Conservation (phyloP, 768 basidiomycete genomes). For the Termitomyces sp. region DNA sequence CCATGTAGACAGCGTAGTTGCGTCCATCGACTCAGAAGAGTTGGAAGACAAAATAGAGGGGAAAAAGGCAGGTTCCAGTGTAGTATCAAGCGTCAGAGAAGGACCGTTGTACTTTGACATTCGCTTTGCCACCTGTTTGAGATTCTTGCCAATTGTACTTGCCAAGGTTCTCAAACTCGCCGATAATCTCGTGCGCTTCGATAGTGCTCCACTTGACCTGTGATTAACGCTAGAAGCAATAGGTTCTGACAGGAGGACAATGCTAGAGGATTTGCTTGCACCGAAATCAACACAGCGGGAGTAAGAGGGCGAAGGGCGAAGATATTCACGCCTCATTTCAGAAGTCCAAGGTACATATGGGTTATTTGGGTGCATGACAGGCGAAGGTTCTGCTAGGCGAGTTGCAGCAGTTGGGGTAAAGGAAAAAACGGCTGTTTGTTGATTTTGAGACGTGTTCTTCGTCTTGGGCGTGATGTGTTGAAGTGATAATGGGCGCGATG, state of each 20-base stretch:
- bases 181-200: conserved; percentile 23
- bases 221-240: neutral
- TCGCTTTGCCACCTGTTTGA: conserved; percentile 21
- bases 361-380: conserved; percentile 48
- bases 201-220: neutral
- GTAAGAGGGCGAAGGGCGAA: conserved; percentile 35
- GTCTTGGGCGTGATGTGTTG: neutral
- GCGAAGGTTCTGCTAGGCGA: conserved; percentile 19
- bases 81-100: neutral
- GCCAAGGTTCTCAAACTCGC: conserved; percentile 30
- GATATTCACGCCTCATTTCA: conserved; percentile 39
- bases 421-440: neutral
- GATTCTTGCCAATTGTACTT: conserved; percentile 23
- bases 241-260: conserved; percentile 17
- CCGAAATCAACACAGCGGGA: conserved; percentile 29
- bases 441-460: conserved; percentile 2
- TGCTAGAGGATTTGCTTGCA: conserved; percentile 32
- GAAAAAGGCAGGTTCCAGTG: conserved; percentile 7
- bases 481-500: neutral
- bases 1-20: conserved; percentile 27
- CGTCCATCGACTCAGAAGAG: conserved; percentile 24
- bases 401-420: neutral
- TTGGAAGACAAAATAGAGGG: conserved; percentile 11
- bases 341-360: conserved; percentile 53
- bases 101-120: conserved; percentile 20